Base-by-base conservation (phyloP, 179 eudicot species). In the Beta macrorhiza region DNA sequence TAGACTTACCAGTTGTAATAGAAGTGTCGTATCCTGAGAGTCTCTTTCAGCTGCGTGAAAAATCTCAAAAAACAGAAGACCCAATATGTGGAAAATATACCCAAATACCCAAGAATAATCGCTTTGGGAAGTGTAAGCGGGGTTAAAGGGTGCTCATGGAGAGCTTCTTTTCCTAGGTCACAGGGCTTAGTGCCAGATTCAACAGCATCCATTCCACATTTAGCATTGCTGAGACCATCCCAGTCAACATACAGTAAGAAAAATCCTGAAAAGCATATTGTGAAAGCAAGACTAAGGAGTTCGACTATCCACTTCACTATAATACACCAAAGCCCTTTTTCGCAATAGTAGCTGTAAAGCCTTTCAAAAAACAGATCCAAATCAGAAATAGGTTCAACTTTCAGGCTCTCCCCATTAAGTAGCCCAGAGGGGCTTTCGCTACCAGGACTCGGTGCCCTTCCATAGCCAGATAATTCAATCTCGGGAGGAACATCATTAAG, bases 321-420 rank as follows among this genome's bases (percentile, higher is more conserved):
- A 44, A 97, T 91, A 90, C 98, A 97, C 97, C 97, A 94, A 80
- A 97, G 93, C 64, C 99, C 99, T 86, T 97, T 97, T 86, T 94
- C 99, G 74, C 99, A 91, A 71, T 97, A 94, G 78, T 97, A 97
- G 88, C 88, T 91, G 84, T 97, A 94, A 20, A 97, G 86, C 84
- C 97, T 90, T 87, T 94, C 98, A 71, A 92, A 97, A 87, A 94
- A 97, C 56, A 97, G 85, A 80, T 97, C 99, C 83, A 97, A 85
- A 85, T 97, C 98, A 76, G 94, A 83, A 78, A 94, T 94, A 53
- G 97, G 92, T 68, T 97, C 98, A 74, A 81, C 90, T 81, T 88
- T 91, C 77, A 90, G 82, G 82, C 93, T 87, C 58, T 94, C 98
- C n/a, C 93, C 98, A 82, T 96, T 85, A 84, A 96, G 98, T 82